Evolutionary conservation across 2,329 filamentous ascomycete species (phyloP), one percentile per base, ranked within the genome.

Genomic region (Sporothrix schenckii): DNA sequence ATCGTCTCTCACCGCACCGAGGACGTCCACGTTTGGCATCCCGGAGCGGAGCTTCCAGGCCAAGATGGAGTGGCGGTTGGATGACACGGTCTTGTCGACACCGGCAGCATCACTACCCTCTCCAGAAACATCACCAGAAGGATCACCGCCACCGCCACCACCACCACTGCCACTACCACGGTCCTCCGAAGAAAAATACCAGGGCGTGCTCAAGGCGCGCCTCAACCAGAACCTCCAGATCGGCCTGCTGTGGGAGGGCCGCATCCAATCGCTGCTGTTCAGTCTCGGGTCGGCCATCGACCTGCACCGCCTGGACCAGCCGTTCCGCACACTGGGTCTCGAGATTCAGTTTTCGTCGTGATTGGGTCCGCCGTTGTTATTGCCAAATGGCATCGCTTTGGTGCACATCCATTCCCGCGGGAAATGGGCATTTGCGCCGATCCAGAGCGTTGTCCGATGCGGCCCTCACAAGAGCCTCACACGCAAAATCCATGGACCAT

Each of bases 191-290:
- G 87, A 92, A 30, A 88, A 91, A 73, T 91, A 92, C 71, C 88
- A 92, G 44, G 94, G 94, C 7, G 94, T 98, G 44, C 81, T 99
- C 74, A 99, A 98, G 80, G 91, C 94, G 58, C 88, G 92, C 66
- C 84, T 98, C 68, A 93, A 97, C 78, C 94, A 97, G 81, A 91
- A 94, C 74, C 89, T 93, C 82, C 90, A 90, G 74, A 88, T 97
- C 69, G 92, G 93, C 0, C 79, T 98, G 66, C 81, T 98, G 27
- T 99, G 95, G 94, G 94, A 98, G 79, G 94, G 94, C 2, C 87
- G 93, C 69, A 87, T 96, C 72, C 97, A 98, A 82, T 94, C 97
- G 74, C 82, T 99, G 71, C 85, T 99, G 70, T 96, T 98, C 78
- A 97, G 93, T 75, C 85, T 97, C 54, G 95, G 95, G 11, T 92